Evolutionary conservation across 2,329 filamentous ascomycete species (phyloP).

Genomic region (Domatiomyces globalis): DNA sequence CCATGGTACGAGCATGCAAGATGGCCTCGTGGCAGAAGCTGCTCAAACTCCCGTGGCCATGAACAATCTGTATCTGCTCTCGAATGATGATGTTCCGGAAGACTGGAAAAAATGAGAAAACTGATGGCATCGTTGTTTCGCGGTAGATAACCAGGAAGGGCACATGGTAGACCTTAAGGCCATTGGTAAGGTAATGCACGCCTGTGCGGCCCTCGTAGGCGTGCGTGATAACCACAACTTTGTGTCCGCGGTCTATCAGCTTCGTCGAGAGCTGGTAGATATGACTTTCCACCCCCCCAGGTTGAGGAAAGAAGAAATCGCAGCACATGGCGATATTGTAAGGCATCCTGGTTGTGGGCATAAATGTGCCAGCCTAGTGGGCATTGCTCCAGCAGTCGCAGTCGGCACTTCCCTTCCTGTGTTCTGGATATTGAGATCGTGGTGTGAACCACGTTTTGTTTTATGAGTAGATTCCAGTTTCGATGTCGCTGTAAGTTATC

Average conservation of each 20-base stretch:
- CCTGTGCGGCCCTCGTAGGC: constrained; percentile 83
- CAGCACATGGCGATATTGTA: constrained; percentile 84
- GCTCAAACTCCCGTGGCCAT: constrained; percentile 90
- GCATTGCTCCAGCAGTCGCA: neutral
- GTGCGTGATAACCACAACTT: constrained; percentile 95
- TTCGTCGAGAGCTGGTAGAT: constrained; percentile 97
- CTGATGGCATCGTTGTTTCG: constrained; percentile 81
- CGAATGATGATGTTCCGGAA: constrained; percentile 91
- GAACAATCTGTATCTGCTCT: constrained; percentile 91
- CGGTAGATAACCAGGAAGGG: constrained; percentile 95
- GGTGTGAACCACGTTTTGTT: no score
- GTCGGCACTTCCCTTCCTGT: neutral
- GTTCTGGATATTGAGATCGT: neutral
- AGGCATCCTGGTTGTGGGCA: constrained; percentile 37
- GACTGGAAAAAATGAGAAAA: constrained; percentile 98
- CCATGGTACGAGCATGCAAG: constrained; percentile 90
- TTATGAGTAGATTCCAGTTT: no score
- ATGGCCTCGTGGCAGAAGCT: constrained; percentile 91
- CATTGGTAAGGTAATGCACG: constrained; percentile 89
- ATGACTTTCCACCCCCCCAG: constrained; percentile 91
- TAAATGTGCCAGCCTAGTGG: neutral
- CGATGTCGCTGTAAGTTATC: no score
- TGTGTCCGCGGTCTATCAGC: constrained; percentile 92
- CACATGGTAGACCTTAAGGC: constrained; percentile 94
- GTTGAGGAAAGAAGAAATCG: constrained; percentile 98